Evolutionary conservation across 73 alveolate species (phyloP).

Genomic region (Paramecium sexaurelia): DNA sequence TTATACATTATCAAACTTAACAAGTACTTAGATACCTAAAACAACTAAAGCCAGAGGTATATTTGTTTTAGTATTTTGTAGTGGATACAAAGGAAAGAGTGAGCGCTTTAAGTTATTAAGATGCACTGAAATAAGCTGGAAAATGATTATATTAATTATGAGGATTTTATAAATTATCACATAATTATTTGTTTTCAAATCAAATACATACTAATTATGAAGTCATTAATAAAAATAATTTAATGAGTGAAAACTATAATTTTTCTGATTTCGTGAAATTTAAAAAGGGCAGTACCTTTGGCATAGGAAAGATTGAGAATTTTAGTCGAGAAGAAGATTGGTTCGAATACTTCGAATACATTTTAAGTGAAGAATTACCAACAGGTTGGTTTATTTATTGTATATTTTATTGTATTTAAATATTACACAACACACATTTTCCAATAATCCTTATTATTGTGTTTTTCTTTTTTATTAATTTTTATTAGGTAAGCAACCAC

Average conservation of each 20-base stretch:
- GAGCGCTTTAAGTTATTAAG: background rate
- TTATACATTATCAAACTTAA: background rate
- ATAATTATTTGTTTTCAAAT: constrained; percentile 16
- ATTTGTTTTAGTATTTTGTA: background rate
- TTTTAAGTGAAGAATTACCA: constrained; percentile 21
- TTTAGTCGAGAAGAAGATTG: constrained; percentile 42
- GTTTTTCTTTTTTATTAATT: constrained; percentile 17
- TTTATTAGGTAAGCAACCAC: constrained; percentile 51
- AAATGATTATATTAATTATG: background rate
- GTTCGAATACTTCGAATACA: constrained; percentile 49
- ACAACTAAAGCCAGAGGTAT: background rate
- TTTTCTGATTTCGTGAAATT: constrained; percentile 30
- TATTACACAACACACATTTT: background rate
- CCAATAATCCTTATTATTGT: background rate
- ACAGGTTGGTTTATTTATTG: constrained; percentile 14
- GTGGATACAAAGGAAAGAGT: background rate
- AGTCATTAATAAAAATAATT: background rate
- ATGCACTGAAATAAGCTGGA: background rate
- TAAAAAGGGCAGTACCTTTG: background rate
- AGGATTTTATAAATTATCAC: constrained; percentile 3
- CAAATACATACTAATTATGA: background rate
- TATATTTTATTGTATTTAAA: background rate
- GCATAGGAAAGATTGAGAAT: constrained; percentile 21
- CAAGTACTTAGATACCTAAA: background rate
- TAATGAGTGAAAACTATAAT: constrained; percentile 44